A percentile compares a stretch with the other conserved stretches of the same genome.
Conservation (phyloP, 495 filamentous ascomycete species). For the Friedmanniomyces endolithicus region DNA sequence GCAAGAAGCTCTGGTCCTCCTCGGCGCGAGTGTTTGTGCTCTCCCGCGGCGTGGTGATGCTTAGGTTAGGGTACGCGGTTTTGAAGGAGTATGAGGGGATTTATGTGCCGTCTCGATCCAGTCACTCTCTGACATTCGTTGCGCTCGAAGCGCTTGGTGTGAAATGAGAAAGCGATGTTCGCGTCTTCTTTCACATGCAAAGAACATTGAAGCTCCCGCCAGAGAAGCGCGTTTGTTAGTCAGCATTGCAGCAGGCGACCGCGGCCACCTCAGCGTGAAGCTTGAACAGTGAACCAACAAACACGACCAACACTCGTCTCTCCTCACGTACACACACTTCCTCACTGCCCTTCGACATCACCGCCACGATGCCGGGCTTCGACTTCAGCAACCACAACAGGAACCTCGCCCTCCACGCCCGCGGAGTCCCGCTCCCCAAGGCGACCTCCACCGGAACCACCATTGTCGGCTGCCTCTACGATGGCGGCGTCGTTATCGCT, state of each 20-base stretch:
- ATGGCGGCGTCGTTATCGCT: constrained; percentile 93
- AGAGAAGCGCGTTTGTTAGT: not conserved
- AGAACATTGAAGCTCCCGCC: not conserved
- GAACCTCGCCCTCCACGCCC: constrained; percentile 87
- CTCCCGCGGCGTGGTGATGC: no score
- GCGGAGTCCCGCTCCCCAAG: constrained; percentile 86
- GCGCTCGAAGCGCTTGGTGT: no score
- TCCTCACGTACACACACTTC: not conserved
- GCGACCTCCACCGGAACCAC: constrained; percentile 98
- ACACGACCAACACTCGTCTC: not conserved
- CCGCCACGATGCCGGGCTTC: constrained; percentile 80
- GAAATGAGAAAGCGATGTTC: no score
- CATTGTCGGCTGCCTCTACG: constrained; percentile 94
- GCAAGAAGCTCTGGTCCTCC: not conserved
- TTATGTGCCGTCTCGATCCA: no score
- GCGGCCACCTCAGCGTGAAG: not conserved
- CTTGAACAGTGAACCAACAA: no score
- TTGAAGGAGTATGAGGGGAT: no score
- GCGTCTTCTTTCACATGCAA: no score
- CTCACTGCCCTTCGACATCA: constrained; percentile 6
- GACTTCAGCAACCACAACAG: constrained; percentile 99
- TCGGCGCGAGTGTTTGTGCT: not conserved
- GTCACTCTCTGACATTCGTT: no score
- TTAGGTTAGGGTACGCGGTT: no score
- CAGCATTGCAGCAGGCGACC: not conserved